Conservation (phyloP, 495 filamentous ascomycete genomes). For the Schizothecium vesticola region DNA sequence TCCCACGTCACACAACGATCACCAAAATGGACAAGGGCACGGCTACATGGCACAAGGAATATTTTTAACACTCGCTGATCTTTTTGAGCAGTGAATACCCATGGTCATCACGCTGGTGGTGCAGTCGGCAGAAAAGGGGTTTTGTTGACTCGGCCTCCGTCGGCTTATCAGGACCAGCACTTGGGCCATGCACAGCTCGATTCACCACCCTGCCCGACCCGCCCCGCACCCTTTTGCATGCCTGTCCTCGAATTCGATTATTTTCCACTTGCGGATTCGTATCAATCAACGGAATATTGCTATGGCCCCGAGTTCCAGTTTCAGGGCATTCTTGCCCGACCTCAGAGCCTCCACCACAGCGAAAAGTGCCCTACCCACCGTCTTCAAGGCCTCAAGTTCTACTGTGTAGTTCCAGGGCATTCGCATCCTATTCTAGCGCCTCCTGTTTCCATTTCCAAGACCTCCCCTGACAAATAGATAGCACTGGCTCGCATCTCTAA, state of each 20-base stretch:
- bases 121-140: neutral
- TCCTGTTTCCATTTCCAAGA: neutral
- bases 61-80: neutral
- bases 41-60: neutral
- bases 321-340: too few relatives aligned
- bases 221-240: neutral
- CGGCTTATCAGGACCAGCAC: neutral
- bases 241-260: neutral
- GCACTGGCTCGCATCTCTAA: too few relatives aligned
- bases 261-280: neutral
- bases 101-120: neutral
- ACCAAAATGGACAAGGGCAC: neutral
- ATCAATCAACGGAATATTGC: neutral
- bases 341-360: too few relatives aligned
- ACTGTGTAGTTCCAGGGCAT: too few relatives aligned
- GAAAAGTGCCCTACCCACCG: too few relatives aligned
- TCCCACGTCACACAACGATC: neutral
- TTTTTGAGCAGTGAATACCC: neutral
- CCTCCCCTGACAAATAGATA: too few relatives aligned
- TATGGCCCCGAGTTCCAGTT: too few relatives aligned
- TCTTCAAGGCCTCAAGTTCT: too few relatives aligned
- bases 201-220: too few relatives aligned
- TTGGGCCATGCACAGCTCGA: too few relatives aligned
- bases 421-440: too few relatives aligned
- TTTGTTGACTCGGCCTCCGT: neutral